Percentiles rank a stretch among this genome's conserved stretches.
These are phyloP conservation scores for Lactarius sp. DNA, from an alignment of 768 basidiomycete species.

Conservation along the genomic window DNA sequence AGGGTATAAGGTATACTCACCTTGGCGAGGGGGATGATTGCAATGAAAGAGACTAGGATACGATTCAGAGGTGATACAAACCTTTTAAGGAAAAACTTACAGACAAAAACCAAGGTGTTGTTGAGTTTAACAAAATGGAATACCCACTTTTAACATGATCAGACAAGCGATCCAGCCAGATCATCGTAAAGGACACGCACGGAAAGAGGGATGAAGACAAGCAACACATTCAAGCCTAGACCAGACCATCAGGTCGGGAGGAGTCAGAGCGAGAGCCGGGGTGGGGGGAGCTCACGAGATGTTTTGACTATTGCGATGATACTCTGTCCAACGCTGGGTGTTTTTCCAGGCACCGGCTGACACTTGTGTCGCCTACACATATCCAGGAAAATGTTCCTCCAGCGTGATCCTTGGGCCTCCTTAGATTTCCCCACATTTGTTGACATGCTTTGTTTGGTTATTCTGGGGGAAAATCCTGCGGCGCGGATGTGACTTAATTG, in stretches of 20 bases:
- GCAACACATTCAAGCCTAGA: conserved; percentile 64
- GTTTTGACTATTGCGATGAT: conserved; percentile 48
- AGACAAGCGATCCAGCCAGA: conserved; percentile 4
- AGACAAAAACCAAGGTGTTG: conserved; percentile 66
- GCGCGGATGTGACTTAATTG: neutral
- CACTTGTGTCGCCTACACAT: conserved; percentile 16
- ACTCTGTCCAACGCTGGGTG: conserved; percentile 46
- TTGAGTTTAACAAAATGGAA: conserved; percentile 52
- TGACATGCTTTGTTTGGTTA: neutral
- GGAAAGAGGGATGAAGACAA: conserved; percentile 68
- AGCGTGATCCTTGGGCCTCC: neutral
- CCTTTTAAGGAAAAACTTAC: conserved; percentile 39
- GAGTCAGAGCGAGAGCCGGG: neutral
- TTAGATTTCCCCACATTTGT: neutral
- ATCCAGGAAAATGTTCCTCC: neutral
- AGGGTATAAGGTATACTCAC: conserved; percentile 32
- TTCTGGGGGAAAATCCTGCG: neutral
- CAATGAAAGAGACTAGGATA: conserved; percentile 60
- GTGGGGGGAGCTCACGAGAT: conserved; percentile 45
- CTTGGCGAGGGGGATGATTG: conserved; percentile 83
- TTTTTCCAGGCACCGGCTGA: conserved; percentile 32
- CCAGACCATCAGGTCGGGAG: neutral
- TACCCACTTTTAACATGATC: conserved; percentile 57
- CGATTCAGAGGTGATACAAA: neutral
- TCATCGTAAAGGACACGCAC: conserved; percentile 34